Percentiles rank a stretch among this genome's conserved stretches.
Conservation (phyloP, 108 stramenopile genomes). For the Schizochytrium sp. region DNA sequence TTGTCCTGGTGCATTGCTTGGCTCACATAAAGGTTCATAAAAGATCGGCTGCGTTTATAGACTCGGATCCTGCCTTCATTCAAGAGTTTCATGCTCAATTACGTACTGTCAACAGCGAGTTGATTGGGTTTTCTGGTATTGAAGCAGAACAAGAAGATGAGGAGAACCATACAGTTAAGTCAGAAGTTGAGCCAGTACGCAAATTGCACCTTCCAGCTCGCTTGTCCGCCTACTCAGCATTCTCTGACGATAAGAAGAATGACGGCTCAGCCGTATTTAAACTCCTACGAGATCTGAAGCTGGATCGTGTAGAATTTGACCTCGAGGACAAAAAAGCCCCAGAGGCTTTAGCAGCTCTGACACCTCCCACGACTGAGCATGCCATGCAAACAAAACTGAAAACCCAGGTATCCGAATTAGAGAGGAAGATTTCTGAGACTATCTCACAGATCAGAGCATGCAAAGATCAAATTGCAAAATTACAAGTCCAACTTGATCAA, state of each 20-base stretch:
- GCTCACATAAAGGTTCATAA: constrained; percentile 51
- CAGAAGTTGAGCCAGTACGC: neutral
- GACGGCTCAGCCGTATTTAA: constrained; percentile 12
- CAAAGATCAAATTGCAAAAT: neutral
- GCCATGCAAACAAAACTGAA: constrained; percentile 32
- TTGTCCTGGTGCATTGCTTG: constrained; percentile 19
- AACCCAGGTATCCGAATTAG: neutral
- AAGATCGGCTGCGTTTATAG: neutral
- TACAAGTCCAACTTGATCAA: neutral
- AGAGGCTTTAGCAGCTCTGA: neutral
- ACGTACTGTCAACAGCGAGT: constrained; percentile 2
- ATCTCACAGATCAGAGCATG: neutral
- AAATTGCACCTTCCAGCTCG: neutral
- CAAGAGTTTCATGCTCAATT: constrained; percentile 45
- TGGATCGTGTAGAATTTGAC: neutral
- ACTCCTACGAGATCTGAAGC: constrained; percentile 21
- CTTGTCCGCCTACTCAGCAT: neutral
- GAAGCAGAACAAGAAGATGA: neutral
- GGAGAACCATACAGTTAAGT: neutral
- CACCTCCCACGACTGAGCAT: neutral
- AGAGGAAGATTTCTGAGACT: neutral
- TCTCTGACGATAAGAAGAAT: neutral
- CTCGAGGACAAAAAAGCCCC: neutral
- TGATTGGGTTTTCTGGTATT: neutral
- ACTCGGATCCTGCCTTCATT: neutral